phyloP scores from a whole-genome alignment of 805 yeast species.

The Tetrapisispora taiwanensis region DNA sequence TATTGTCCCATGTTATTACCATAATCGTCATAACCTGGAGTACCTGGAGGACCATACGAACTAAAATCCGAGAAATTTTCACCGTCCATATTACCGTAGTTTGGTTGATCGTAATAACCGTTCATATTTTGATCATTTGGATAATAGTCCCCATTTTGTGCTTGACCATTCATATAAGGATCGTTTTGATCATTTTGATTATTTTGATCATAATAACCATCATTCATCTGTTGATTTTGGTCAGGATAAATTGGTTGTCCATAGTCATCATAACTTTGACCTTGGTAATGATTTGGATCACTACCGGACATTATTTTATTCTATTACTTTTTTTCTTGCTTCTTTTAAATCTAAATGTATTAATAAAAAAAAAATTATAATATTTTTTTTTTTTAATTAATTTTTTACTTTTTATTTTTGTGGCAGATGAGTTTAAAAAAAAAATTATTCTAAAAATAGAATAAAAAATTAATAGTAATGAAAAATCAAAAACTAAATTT shows the following conservation, averaged over 20 bases:
- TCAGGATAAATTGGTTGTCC: constrained; percentile 31
- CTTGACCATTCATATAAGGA: constrained; percentile 2
- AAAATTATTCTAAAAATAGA: too few relatives aligned
- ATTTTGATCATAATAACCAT: constrained; percentile 28
- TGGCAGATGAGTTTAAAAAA: too few relatives aligned
- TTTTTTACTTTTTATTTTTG: too few relatives aligned
- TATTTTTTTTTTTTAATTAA: too few relatives aligned
- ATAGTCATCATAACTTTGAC: constrained; percentile 29
- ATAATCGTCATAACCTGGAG: constrained; percentile 43
- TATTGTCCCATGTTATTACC: constrained; percentile 41
- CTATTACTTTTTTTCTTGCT: too few relatives aligned
- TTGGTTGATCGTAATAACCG: constrained; percentile 5
- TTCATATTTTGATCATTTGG: constrained; percentile 5
- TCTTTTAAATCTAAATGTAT: too few relatives aligned
- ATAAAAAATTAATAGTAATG: too few relatives aligned
- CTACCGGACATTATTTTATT: constrained; percentile 3
- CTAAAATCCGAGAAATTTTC: constrained; percentile 62
- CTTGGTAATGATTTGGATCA: constrained; percentile 19
- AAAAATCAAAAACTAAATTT: too few relatives aligned
- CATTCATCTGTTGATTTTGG: constrained; percentile 24
- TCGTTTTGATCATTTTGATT: constrained; percentile 3
- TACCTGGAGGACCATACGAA: constrained; percentile 46
- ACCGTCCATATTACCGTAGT: constrained; percentile 33
- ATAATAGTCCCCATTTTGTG: constrained; percentile 1
- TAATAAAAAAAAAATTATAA: too few relatives aligned